Percentiles rank a stretch among this genome's conserved stretches.
Conservation (phyloP, 2,329 filamentous ascomycete species). For the Aurifilum marmelostoma region DNA sequence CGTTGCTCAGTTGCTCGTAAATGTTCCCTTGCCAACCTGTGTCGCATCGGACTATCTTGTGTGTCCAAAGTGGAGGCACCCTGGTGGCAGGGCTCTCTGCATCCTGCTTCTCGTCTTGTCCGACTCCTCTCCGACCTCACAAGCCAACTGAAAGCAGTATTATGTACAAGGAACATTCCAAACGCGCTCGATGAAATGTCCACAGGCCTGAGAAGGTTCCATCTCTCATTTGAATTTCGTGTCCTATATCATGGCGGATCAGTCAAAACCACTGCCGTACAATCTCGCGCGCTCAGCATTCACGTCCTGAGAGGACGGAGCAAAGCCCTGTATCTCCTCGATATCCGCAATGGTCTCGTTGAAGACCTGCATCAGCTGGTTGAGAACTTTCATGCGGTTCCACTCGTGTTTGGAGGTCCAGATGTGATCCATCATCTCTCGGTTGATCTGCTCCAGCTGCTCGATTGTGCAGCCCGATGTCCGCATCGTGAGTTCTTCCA, state of each 20-base stretch:
- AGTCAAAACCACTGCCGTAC: background rate
- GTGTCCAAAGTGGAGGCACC: background rate
- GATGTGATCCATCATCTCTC: slow-evolving; percentile 85
- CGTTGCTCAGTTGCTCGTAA: background rate
- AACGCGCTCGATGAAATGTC: background rate
- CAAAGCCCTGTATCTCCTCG: slow-evolving; percentile 53
- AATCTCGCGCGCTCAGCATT: slow-evolving; percentile 11
- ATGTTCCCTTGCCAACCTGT: background rate
- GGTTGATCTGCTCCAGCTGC: slow-evolving; percentile 92
- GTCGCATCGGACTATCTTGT: background rate
- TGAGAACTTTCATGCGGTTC: slow-evolving; percentile 74
- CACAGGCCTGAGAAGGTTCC: background rate
- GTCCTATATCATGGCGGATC: background rate
- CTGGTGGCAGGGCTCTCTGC: background rate
- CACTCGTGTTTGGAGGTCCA: slow-evolving; percentile 81
- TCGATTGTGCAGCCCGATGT: slow-evolving; percentile 85
- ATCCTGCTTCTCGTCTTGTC: background rate
- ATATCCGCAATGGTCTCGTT: slow-evolving; percentile 76
- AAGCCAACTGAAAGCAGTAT: background rate
- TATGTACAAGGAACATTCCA: background rate
- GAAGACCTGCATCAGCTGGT: slow-evolving; percentile 66
- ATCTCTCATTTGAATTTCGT: background rate
- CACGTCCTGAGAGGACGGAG: slow-evolving; percentile 47
- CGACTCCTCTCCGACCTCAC: background rate
- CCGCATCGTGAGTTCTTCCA: slow-evolving; percentile 64